Conservation (phyloP, 129 eudicot genomes). For the Saposhnikovia divaricata region DNA sequence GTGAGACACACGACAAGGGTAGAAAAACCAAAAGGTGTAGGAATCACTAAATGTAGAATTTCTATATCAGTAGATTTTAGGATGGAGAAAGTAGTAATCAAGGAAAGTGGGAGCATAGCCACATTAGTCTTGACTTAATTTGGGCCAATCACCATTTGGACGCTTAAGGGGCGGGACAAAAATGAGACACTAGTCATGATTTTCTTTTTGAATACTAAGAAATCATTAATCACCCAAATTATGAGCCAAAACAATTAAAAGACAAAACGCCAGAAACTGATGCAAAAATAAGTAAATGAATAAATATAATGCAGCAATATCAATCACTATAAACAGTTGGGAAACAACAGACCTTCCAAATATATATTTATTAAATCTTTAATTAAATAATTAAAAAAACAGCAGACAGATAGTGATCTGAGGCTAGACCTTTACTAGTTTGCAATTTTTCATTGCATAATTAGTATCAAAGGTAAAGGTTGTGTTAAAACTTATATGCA, state of each 20-base stretch:
- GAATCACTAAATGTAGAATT: background rate
- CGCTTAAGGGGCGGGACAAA: background rate
- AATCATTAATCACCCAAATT: background rate
- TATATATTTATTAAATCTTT: no score
- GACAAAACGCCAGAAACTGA: background rate
- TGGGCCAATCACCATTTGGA: background rate
- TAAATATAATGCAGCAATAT: background rate
- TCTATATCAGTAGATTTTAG: background rate
- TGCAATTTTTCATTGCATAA: background rate
- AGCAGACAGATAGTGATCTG: background rate
- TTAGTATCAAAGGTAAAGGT: no score
- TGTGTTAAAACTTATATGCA: background rate
- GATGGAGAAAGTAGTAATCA: background rate
- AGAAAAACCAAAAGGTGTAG: background rate
- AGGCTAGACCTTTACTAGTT: background rate
- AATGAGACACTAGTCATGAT: background rate
- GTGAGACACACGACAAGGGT: background rate
- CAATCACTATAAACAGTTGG: background rate
- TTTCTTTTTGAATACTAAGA: background rate
- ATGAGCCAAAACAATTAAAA: background rate
- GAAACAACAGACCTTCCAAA: background rate
- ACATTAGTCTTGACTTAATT: background rate
- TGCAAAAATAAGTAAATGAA: background rate
- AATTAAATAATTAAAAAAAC: background rate
- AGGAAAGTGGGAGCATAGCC: background rate